These are phyloP conservation scores for Eurotiales sp. DNA, from an alignment of 2,329 filamentous ascomycete species.

Conservation along the genomic window DNA sequence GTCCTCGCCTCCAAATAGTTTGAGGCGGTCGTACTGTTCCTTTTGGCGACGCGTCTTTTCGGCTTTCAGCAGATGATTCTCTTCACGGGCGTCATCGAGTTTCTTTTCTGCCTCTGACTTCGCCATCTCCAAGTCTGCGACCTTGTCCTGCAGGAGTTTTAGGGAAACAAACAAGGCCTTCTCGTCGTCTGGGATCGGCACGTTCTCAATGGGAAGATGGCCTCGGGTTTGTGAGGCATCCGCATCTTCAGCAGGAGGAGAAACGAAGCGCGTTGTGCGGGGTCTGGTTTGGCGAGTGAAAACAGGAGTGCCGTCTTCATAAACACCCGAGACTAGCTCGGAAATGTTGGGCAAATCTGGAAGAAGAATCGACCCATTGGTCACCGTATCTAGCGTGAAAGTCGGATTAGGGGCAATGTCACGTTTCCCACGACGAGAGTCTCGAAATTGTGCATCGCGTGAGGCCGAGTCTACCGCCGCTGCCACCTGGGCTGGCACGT, in stretches of 20 bases:
- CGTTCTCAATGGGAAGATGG: constrained; percentile 50
- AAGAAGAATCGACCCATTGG: constrained; percentile 58
- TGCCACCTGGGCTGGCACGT: constrained; percentile 39
- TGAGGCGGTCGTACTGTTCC: constrained; percentile 34
- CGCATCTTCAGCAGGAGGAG: constrained; percentile 37
- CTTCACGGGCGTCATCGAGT: constrained; percentile 50
- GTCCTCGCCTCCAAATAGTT: constrained; percentile 42
- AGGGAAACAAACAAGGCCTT: constrained; percentile 61
- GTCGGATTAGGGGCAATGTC: constrained; percentile 23
- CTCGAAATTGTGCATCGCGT: constrained; percentile 31
- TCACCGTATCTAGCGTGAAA: constrained; percentile 33
- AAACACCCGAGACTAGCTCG: constrained; percentile 57
- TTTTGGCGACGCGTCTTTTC: constrained; percentile 33
- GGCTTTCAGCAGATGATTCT: constrained; percentile 49
- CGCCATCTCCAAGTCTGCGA: constrained; percentile 54
- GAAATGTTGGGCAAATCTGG: constrained; percentile 60
- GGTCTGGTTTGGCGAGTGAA: constrained; percentile 50
- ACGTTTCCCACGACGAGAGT: constrained; percentile 26
- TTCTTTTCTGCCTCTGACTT: constrained; percentile 49
- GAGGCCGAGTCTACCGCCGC: constrained; percentile 38
- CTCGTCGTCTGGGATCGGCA: constrained; percentile 59
- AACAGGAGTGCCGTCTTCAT: constrained; percentile 56
- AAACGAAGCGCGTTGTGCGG: constrained; percentile 52
- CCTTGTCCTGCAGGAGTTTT: constrained; percentile 55
- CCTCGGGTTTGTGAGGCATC: constrained; percentile 30